Evolutionary conservation across 2,329 filamentous ascomycete genomes (phyloP).

Genomic region (Reticulascus tulasneorum): DNA sequence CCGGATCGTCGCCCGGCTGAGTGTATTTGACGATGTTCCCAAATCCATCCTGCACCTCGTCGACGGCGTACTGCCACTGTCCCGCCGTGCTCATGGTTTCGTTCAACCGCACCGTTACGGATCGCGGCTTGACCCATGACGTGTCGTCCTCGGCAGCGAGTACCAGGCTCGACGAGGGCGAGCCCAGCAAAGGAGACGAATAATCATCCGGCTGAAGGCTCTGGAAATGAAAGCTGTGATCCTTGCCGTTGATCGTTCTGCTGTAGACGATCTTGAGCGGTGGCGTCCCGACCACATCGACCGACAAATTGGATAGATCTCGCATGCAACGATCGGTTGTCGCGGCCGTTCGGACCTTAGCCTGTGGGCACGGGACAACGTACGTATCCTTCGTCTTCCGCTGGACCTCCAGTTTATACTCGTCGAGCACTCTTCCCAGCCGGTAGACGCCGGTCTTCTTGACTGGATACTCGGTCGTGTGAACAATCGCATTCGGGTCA

Average conservation of each 20-base stretch:
- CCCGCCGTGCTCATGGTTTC: constrained; percentile 80
- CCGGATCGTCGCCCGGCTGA: constrained; percentile 61
- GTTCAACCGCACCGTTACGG: constrained; percentile 77
- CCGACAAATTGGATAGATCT: constrained; percentile 78
- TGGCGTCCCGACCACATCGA: constrained; percentile 84
- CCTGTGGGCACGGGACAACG: constrained; percentile 81
- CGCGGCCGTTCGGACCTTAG: constrained; percentile 62
- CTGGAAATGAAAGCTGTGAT: constrained; percentile 84
- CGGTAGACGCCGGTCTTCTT: constrained; percentile 88
- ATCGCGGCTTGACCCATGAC: constrained; percentile 75
- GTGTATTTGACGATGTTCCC: constrained; percentile 81
- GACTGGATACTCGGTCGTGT: constrained; percentile 67
- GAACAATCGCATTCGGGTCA: constrained; percentile 56
- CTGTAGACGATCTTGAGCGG: constrained; percentile 92
- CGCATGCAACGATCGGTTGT: constrained; percentile 71
- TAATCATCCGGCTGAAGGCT: constrained; percentile 89
- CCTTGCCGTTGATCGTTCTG: constrained; percentile 76
- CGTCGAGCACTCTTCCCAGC: constrained; percentile 80
- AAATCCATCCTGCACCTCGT: constrained; percentile 87
- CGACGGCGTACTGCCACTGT: constrained; percentile 83
- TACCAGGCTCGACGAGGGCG: constrained; percentile 54
- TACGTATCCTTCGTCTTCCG: constrained; percentile 71
- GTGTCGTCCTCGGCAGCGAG: constrained; percentile 60
- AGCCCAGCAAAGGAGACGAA: constrained; percentile 68
- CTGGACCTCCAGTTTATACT: constrained; percentile 91